Conservation (phyloP, 1,284 basidiomycete genomes). For the Exobasidium cylindrosporum region DNA sequence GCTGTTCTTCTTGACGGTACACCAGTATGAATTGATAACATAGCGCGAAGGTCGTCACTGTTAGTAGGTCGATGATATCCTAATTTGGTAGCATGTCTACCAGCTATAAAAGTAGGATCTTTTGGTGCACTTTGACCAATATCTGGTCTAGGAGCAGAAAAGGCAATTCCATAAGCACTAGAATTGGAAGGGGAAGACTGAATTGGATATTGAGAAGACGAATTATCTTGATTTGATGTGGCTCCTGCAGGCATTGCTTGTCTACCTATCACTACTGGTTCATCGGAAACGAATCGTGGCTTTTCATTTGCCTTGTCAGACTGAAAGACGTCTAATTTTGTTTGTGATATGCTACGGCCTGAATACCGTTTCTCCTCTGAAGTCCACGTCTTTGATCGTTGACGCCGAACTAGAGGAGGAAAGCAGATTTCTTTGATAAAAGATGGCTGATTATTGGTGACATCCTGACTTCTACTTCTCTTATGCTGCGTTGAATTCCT, state of each 20-base stretch:
- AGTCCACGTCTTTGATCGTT: background rate
- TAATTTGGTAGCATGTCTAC: constrained; percentile 6
- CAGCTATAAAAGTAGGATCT: background rate
- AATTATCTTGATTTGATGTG: background rate
- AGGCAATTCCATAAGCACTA: constrained; percentile 1
- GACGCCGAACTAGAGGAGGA: background rate
- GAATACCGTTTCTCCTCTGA: background rate
- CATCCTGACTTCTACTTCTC: background rate
- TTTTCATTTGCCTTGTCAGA: background rate
- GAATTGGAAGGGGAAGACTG: background rate
- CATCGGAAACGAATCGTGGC: background rate
- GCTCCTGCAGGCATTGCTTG: background rate
- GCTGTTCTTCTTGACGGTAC: background rate
- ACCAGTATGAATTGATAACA: background rate
- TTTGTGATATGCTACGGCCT: background rate
- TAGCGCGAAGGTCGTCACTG: constrained; percentile 9
- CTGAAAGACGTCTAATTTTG: background rate
- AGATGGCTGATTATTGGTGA: background rate
- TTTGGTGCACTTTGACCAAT: background rate
- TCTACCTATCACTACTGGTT: background rate
- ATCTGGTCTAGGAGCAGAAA: constrained; percentile 8
- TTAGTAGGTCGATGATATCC: constrained; percentile 8
- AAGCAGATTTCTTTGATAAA: background rate
- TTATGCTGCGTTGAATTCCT: too few relatives aligned
- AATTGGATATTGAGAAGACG: background rate